Base-by-base conservation (phyloP, 768 basidiomycete genomes). In the Macrocybe gigantea region DNA sequence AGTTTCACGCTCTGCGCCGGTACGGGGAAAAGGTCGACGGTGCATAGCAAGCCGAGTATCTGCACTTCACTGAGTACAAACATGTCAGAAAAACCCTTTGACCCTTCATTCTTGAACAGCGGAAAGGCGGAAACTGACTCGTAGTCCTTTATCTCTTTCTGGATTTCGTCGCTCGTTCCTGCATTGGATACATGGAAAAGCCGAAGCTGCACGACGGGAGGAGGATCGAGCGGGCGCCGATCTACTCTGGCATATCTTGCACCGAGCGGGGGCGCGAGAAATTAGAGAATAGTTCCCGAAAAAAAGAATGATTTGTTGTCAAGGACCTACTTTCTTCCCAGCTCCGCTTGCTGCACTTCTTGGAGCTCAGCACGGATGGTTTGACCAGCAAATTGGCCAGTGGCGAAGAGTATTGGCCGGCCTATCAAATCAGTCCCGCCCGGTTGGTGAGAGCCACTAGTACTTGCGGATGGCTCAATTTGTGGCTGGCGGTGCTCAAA, bases 21-120 rank as follows among this genome's bases (percentile, higher is more conserved):
- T 6, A 86, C 76, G 4, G 82, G 83, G 52, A 86, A 87, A 12
- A 91, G 70, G 64, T 90, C 88, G 36, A 86, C 85, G 2, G 82
- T 85, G 62, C 88, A 89, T 11, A 91, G 60, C 9, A 88, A 70
- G 2, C 88, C 88, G 31, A 79, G 70, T n/a, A 70, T 69, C 47
- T 82, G 77, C 39, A 84, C 63, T 37, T 78, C 75, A 38, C 86
- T 88, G 56, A 0, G n/a, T 22, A 4, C 49, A 39, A 53, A 38
- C 13, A 58, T 50, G 51, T 49, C 45, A 46, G 47, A 47, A 35
- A 43, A 39, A 48, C 35, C 41, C 51, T 39, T 41, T 31, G 30
- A 32, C 42, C n/a, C 7, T 31, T 33, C 8, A 22, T 44, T n/a
- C 22, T 22, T 9, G 13, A 32, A 40, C 15, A 29, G 45, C 6